Conservation (phyloP, 2,329 filamentous ascomycete genomes). For the Colletotrichum brevisporum region DNA sequence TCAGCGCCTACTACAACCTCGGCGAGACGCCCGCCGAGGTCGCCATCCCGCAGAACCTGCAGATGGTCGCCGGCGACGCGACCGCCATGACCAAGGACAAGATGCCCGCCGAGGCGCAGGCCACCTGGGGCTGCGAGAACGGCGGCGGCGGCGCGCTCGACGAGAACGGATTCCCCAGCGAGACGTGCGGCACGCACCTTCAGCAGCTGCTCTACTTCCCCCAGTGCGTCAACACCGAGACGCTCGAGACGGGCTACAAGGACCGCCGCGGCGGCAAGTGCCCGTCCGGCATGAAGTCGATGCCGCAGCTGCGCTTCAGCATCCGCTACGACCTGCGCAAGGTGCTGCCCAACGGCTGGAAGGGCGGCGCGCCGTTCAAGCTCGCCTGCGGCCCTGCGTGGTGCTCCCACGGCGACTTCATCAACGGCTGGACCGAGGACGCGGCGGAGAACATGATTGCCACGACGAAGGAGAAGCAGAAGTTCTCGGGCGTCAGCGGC, state of each 20-base stretch:
- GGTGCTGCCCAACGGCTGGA: slow-evolving; percentile 59
- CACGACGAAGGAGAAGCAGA: slow-evolving; percentile 52
- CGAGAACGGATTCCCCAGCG: slow-evolving; percentile 79
- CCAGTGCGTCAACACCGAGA: slow-evolving; percentile 44
- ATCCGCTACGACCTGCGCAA: slow-evolving; percentile 62
- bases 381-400: slow-evolving; percentile 57
- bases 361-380: slow-evolving; percentile 58
- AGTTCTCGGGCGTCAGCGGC: slow-evolving; percentile 55
- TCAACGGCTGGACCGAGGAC: slow-evolving; percentile 63
- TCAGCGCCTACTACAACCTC: slow-evolving; percentile 62
- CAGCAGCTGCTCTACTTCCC: slow-evolving; percentile 64
- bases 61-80: slow-evolving; percentile 57
- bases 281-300: slow-evolving; percentile 59
- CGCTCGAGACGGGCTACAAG: slow-evolving; percentile 47
- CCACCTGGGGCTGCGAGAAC: slow-evolving; percentile 50
- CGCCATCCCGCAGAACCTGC: slow-evolving; percentile 60
- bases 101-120: slow-evolving; percentile 42
- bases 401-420: slow-evolving; percentile 63
- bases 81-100: slow-evolving; percentile 57
- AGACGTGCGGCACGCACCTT: slow-evolving; percentile 70
- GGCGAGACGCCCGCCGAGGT: slow-evolving; percentile 57
- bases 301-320: slow-evolving; percentile 63
- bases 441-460: slow-evolving; percentile 57
- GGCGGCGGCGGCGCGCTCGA: slow-evolving; percentile 49
- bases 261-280: slow-evolving; percentile 52